phyloP scores from a whole-genome alignment of 306 rosid species.

The Prunus mume region DNA sequence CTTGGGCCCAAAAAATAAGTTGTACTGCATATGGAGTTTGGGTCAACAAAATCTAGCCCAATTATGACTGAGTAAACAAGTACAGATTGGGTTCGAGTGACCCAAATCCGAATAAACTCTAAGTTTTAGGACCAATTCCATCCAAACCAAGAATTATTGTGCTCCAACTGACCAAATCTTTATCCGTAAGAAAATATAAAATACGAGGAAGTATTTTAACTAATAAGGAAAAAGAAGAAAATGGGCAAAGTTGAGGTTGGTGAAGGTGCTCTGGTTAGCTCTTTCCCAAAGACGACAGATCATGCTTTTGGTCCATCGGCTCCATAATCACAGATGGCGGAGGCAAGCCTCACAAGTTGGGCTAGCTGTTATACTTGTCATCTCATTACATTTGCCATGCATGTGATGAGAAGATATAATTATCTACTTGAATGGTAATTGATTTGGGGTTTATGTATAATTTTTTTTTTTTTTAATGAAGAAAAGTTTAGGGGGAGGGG shows the following conservation, averaged over 20 bases:
- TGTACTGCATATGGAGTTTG: background rate
- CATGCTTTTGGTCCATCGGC: background rate
- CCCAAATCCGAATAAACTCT: too few relatives aligned
- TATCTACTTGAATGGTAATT: too few relatives aligned
- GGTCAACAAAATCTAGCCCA: background rate
- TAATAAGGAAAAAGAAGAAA: background rate
- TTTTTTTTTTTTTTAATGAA: too few relatives aligned
- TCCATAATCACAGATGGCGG: background rate
- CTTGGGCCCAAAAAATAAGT: background rate
- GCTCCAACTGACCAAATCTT: background rate
- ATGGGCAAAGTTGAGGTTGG: background rate
- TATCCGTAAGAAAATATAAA: background rate
- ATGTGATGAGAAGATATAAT: too few relatives aligned
- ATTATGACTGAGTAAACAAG: background rate
- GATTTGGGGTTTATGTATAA: too few relatives aligned
- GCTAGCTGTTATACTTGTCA: background rate
- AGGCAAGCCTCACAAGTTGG: background rate
- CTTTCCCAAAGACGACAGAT: background rate
- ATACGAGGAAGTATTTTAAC: background rate
- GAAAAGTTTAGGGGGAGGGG: too few relatives aligned
- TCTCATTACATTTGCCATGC: too few relatives aligned
- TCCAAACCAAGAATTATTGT: background rate
- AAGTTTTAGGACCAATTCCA: too few relatives aligned
- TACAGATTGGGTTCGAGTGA: background rate
- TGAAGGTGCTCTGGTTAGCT: slow-evolving; percentile 4